Conservation (phyloP, 768 basidiomycete genomes). For the Mycena latifolia region DNA sequence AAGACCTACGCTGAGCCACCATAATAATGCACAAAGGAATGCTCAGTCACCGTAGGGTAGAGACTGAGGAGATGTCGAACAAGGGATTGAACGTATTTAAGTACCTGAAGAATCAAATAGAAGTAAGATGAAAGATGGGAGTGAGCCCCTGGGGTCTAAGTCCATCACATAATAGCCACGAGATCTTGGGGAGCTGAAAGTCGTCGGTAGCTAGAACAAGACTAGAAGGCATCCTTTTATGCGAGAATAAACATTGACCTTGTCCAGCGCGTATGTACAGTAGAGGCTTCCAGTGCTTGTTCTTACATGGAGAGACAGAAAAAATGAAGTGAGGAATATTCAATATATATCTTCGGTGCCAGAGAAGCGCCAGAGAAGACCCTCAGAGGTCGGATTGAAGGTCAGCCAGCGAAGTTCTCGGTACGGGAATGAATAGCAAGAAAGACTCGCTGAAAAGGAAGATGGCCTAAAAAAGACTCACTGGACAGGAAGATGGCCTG, state of each 20-base stretch:
- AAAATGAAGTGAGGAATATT: conserved; percentile 11
- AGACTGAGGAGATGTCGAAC: too few relatives aligned
- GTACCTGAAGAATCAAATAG: too few relatives aligned
- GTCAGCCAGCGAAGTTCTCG: not conserved
- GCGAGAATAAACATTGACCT: not conserved
- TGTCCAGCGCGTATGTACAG: not conserved
- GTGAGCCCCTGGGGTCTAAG: too few relatives aligned
- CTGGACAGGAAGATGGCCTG: too few relatives aligned
- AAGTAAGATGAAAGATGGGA: too few relatives aligned
- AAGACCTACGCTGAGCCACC: conserved; percentile 21
- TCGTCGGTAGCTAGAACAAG: not conserved
- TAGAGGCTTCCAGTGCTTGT: not conserved
- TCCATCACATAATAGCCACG: too few relatives aligned
- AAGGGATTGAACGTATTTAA: too few relatives aligned
- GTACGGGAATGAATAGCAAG: not conserved
- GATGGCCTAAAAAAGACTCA: not conserved
- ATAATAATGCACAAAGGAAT: too few relatives aligned
- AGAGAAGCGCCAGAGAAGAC: not conserved
- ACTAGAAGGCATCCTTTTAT: not conserved
- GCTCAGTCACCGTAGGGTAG: too few relatives aligned
- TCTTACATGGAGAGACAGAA: conserved; percentile 6
- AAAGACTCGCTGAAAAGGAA: not conserved
- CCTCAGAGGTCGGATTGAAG: not conserved
- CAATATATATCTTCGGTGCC: too few relatives aligned
- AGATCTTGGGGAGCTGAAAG: conserved; percentile 6